Evolutionary conservation across 805 yeast species (phyloP), one percentile per base, ranked within the genome.

Genomic region (Starmerella davenportii): DNA sequence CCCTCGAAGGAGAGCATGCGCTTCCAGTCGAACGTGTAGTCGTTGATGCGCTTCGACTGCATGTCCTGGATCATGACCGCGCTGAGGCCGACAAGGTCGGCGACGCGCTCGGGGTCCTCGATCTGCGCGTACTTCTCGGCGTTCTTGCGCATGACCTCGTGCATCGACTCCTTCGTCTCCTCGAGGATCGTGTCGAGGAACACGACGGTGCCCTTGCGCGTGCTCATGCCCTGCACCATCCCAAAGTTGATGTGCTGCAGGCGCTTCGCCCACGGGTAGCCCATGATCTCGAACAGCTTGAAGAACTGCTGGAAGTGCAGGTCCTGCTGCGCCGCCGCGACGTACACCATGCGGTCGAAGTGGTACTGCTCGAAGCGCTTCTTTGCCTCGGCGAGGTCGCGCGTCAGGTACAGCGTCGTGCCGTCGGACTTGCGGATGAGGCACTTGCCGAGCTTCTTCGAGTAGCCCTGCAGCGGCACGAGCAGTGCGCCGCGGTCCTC

Each of bases 21-120:
- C 53, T 80, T 82, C 98, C 98, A 90, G 61, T 82, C 80, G 64
- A 90, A 90, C 53, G 76, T 81, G 65, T 90, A 90, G 65, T 90
- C 87, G 67, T 87, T 84, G 61, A 87, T 72, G 62, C 99, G 78
- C 66, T 90, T 90, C 44, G 93, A 75, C 63, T 81, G 92, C 96
- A 90, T 85, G 62, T 90, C 99, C 69, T 90, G 99, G 54, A 90
- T 80, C 94, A 90, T 85, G 44, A 90, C 93, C 4, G 98, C 98
- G 23, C 95, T 78, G 42, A 90, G 79, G 58, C 98, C 99, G 43
- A 90, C 76, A 52, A 82, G 68, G 60, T 90, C 96, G 42, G 98
- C 96, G 54, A 90, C 79, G 57, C 74, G 74, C 43, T 87, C 95
- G 27, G 96, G 98, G 57, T 85, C 72, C 56, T 77, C 90, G 50